Conservation (phyloP, 768 basidiomycete genomes). For the Collybiopsis luxurians region DNA sequence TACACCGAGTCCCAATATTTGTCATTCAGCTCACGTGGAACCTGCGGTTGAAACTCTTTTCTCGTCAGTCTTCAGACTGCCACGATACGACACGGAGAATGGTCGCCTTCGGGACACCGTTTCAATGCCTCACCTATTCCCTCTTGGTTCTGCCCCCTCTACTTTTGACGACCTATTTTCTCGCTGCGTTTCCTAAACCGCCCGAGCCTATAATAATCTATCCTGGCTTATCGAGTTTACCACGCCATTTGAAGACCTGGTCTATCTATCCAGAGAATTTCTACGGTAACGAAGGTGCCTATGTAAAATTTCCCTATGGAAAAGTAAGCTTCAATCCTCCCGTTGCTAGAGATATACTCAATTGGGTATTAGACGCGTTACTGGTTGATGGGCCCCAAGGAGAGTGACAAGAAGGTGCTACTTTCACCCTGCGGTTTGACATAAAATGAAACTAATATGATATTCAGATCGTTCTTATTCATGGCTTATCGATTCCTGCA, state of each 20-base stretch:
- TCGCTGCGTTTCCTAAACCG: constrained; percentile 64
- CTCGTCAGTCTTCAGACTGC: not conserved
- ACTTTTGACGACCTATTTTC: constrained; percentile 56
- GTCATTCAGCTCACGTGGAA: too few relatives aligned
- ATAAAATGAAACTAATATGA: not conserved
- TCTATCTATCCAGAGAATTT: constrained; percentile 71
- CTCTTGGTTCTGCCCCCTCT: constrained; percentile 61
- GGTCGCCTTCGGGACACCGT: constrained; percentile 5
- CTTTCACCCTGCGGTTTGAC: constrained; percentile 3
- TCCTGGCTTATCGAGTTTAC: constrained; percentile 60
- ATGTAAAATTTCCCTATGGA: constrained; percentile 65
- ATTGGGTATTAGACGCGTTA: constrained; percentile 73
- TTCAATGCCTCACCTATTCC: constrained; percentile 38
- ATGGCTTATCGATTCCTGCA: constrained; percentile 74
- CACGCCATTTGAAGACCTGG: constrained; percentile 55
- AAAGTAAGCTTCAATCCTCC: constrained; percentile 34
- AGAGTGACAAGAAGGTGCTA: constrained; percentile 57
- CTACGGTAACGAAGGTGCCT: constrained; percentile 55
- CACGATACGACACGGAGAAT: not conserved
- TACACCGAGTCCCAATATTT: too few relatives aligned
- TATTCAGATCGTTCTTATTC: constrained; percentile 67
- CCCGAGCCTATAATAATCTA: constrained; percentile 49
- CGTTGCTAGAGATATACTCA: not conserved
- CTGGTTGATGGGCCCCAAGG: constrained; percentile 72
- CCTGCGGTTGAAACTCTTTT: too few relatives aligned